Percentiles rank a stretch among this genome's conserved stretches.
phyloP scores from a whole-genome alignment of 106 monocot species.

The Chionographis japonica region DNA sequence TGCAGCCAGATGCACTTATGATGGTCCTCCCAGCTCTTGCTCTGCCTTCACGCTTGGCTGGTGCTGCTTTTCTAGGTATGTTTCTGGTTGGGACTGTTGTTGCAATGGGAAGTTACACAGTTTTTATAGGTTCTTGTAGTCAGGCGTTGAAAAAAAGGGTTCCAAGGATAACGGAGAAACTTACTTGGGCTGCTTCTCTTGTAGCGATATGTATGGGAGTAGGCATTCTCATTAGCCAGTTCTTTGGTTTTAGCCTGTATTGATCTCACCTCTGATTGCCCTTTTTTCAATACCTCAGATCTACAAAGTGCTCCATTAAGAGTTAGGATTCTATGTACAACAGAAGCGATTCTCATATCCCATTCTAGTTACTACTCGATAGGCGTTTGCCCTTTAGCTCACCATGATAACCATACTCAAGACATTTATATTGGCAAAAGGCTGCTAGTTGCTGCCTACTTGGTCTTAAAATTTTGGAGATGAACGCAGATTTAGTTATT shows the following conservation, averaged over 20 bases:
- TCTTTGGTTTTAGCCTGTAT: constrained; percentile 87
- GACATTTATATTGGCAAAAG: background rate
- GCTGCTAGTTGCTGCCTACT: too few species aligned
- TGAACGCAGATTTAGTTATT: too few species aligned
- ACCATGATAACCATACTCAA: background rate
- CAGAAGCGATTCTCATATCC: background rate
- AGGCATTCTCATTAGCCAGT: constrained; percentile 74
- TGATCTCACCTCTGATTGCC: constrained; percentile 11
- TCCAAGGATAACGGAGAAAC: constrained; percentile 93
- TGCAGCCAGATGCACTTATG: constrained; percentile 92
- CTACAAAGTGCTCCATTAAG: background rate
- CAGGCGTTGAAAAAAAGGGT: constrained; percentile 78
- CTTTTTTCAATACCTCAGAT: background rate
- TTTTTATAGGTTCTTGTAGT: constrained; percentile 89
- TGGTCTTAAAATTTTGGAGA: too few species aligned
- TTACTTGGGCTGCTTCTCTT: constrained; percentile 95
- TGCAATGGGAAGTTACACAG: constrained; percentile 94
- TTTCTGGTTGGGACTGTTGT: constrained; percentile 89
- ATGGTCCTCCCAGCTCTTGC: constrained; percentile 95
- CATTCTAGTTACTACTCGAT: background rate
- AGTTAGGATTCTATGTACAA: constrained; percentile 5
- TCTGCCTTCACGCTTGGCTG: constrained; percentile 85
- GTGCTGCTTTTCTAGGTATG: constrained; percentile 91
- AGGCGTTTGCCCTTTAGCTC: background rate
- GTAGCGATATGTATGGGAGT: constrained; percentile 83